A percentile compares a stretch with the other conserved stretches of the same genome.
phyloP scores from a whole-genome alignment of 257 asterid species.

The Fraxinus excelsior region DNA sequence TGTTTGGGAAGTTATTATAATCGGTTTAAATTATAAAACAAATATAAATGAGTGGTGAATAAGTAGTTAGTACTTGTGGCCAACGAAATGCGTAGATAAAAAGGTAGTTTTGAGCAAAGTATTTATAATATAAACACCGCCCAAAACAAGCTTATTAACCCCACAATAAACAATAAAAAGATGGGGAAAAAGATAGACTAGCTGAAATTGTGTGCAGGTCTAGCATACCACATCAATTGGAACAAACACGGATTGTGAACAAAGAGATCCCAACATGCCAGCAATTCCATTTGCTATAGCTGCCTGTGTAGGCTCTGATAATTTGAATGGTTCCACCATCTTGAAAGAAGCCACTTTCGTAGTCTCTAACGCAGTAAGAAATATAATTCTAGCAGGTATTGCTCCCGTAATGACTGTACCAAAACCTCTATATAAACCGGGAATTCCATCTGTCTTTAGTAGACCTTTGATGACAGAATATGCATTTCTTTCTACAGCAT shows the following conservation, averaged over 20 bases:
- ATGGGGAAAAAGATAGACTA: neutral
- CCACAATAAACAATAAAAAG: neutral
- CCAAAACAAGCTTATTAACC: too few species aligned
- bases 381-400: conserved; percentile 83
- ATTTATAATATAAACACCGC: too few species aligned
- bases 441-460: conserved; percentile 71
- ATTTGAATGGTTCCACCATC: conserved; percentile 68
- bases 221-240: conserved; percentile 91
- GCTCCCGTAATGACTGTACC: conserved; percentile 92
- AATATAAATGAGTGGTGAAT: too few species aligned
- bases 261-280: conserved; percentile 88
- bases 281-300: conserved; percentile 92
- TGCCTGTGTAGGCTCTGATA: conserved; percentile 84
- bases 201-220: neutral
- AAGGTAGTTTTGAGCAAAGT: too few species aligned
- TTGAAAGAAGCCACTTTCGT: conserved; percentile 77
- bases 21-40: too few species aligned
- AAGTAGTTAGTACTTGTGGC: too few species aligned
- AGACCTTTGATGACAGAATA: conserved; percentile 71
- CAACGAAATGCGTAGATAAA: too few species aligned
- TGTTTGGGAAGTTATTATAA: too few species aligned
- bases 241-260: conserved; percentile 82
- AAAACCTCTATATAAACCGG: conserved; percentile 86
- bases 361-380: conserved; percentile 86
- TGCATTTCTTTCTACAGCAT: conserved; percentile 63